Evolutionary conservation across 2,329 filamentous ascomycete species (phyloP), one percentile per base, ranked within the genome.

Genomic region (Ophiostoma populinum): DNA sequence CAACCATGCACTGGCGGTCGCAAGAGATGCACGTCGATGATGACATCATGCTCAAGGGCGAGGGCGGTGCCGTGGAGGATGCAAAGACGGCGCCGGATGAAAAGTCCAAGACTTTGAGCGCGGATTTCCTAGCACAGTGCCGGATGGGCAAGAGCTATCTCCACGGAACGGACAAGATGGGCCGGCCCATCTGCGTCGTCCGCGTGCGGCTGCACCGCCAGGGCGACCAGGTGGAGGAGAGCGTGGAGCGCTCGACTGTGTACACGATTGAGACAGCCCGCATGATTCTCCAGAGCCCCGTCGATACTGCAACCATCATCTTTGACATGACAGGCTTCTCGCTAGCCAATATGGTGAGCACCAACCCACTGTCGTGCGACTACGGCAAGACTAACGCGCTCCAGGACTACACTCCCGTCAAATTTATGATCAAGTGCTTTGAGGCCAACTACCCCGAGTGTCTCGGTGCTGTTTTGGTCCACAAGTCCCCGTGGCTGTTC

Each of bases 391-490:
- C 15, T 28, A 13, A 15, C 27, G 4, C 15, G 11, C 12, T 20
- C 6, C 13, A 78, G 74, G 90, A 98, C 55, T 95, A 95, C 54
- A 72, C 80, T 0, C 87, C 90, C 1, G 82, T 98, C 38, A 98
- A 93, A 51, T 98, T 95, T 59, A 94, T 98, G 79, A 94, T 98
- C 56, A 92, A 93, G 56, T 93, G 86, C 55, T 98, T 98, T 51
- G 90, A 98, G 59, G 90, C 90, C 40, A 95, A 98, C 54, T 98
- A 95, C 48, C 90, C 90, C 1, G 90, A 98, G 55, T 87, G 75
- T 32, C 66, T 98, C 1, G 90, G 87, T 19, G 69, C 79, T 2
- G 82, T 95, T 3, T 68, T 95, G 30, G 82, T 98, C 24, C 90
- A 98, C 63, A 93, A 93, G 55, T 76, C 90, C 1, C 90, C 90